These are phyloP conservation scores for Paramecium pentaurelia DNA, from an alignment of 73 alveolate genomes.

Conservation along the genomic window DNA sequence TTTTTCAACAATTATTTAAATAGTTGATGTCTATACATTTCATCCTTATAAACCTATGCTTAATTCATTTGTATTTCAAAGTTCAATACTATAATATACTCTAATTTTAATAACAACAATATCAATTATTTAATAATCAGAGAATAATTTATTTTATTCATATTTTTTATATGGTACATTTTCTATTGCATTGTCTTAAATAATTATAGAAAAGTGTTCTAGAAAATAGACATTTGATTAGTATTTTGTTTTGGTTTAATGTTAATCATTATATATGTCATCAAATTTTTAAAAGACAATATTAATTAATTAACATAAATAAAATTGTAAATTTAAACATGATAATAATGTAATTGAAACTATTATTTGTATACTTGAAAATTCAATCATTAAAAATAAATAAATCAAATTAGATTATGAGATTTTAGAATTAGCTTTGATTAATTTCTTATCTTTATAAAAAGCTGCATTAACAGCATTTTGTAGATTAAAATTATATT, in stretches of 20 bases:
- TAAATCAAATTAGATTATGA: not conserved
- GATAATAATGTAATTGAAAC: not conserved
- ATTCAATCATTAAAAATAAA: not conserved
- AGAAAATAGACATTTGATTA: not conserved
- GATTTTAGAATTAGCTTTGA: not conserved
- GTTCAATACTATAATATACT: not conserved
- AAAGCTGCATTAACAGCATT: slow-evolving; percentile 17
- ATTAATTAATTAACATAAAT: not conserved
- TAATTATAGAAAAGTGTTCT: not conserved
- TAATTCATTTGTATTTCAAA: not conserved
- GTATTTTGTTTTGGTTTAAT: not conserved
- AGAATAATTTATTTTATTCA: not conserved
- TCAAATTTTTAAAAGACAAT: not conserved
- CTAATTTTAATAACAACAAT: not conserved
- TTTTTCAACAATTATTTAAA: not conserved
- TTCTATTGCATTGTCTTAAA: not conserved
- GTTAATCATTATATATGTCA: not conserved
- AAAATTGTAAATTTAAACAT: not conserved
- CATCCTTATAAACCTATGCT: not conserved
- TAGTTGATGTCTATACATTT: not conserved
- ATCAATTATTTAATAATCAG: not conserved
- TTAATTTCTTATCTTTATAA: not conserved
- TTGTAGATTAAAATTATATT: not conserved
- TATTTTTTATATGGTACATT: not conserved
- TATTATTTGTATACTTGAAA: not conserved